Conservation (phyloP, 2,329 filamentous ascomycete genomes). For the Botrytis elliptica region DNA sequence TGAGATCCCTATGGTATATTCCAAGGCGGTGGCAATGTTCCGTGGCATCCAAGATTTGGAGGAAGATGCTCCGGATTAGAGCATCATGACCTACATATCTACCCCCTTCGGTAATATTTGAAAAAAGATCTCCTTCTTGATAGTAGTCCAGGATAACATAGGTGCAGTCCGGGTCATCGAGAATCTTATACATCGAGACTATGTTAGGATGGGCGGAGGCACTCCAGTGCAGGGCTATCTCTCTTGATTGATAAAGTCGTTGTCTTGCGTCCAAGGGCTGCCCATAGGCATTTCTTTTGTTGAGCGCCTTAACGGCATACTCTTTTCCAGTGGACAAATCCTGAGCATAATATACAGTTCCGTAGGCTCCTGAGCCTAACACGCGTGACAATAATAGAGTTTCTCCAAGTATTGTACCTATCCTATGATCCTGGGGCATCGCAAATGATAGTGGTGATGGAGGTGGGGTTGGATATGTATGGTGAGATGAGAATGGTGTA, state of each 20-base stretch:
- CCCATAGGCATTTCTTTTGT: constrained; percentile 76
- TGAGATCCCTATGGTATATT: constrained; percentile 96
- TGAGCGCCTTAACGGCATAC: constrained; percentile 96
- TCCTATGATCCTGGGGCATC: constrained; percentile 65
- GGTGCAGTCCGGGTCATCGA: constrained; percentile 88
- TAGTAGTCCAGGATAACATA: constrained; percentile 97
- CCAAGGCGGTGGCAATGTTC: constrained; percentile 89
- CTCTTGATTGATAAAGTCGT: constrained; percentile 84
- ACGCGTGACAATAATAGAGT: constrained; percentile 76
- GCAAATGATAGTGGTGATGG: constrained; percentile 21
- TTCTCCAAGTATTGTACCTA: constrained; percentile 74
- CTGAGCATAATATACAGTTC: constrained; percentile 93
- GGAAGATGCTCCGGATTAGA: constrained; percentile 81
- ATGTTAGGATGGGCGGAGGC: constrained; percentile 90
- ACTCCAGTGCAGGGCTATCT: constrained; percentile 87
- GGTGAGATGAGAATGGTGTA: constrained; percentile 1
- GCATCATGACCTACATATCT: constrained; percentile 91
- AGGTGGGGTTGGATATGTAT: constrained; percentile 11
- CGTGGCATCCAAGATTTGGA: constrained; percentile 95
- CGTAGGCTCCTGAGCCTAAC: constrained; percentile 91
- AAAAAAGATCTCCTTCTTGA: constrained; percentile 93
- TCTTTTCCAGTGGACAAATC: constrained; percentile 64
- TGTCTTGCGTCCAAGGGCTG: constrained; percentile 78
- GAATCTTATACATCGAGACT: constrained; percentile 88
- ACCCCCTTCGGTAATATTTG: constrained; percentile 93